Conservation (phyloP, 179 eudicot genomes). For the Spinacia oleracea region DNA sequence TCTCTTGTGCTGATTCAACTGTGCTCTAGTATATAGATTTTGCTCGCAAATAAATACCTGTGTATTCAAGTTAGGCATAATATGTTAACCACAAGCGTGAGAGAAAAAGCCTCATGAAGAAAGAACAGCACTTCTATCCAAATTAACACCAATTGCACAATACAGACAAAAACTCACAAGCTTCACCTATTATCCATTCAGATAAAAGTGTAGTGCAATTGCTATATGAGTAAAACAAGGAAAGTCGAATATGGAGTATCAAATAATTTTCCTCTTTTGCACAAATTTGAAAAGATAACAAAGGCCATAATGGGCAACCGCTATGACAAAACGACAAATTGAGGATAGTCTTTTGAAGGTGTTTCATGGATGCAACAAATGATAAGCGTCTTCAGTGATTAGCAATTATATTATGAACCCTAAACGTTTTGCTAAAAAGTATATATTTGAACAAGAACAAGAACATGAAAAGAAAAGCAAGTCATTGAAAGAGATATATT, state of each 20-base stretch:
- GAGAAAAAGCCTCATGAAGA: conserved; percentile 4
- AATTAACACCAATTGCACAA: not conserved
- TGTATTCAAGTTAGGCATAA: conserved; percentile 13
- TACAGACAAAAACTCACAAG: not conserved
- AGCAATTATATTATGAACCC: not conserved
- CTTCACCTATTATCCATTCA: not conserved
- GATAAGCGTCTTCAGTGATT: not conserved
- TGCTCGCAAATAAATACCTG: conserved; percentile 97
- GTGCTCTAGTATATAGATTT: conserved; percentile 83
- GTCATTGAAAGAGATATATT: too few species aligned
- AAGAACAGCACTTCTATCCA: not conserved
- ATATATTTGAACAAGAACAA: not conserved
- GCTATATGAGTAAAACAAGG: too few species aligned
- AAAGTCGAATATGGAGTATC: too few species aligned
- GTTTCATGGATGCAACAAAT: not conserved
- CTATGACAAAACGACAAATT: not conserved
- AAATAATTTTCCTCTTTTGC: too few species aligned
- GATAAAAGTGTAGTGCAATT: too few species aligned
- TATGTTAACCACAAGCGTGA: not conserved
- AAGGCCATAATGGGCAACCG: not conserved
- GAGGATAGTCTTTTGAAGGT: not conserved
- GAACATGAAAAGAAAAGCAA: too few species aligned
- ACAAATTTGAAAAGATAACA: too few species aligned
- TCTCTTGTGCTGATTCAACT: conserved; percentile 76
- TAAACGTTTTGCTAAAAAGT: not conserved